phyloP scores from a whole-genome alignment of 116 monocot species.

The Posidonia oceanica region DNA sequence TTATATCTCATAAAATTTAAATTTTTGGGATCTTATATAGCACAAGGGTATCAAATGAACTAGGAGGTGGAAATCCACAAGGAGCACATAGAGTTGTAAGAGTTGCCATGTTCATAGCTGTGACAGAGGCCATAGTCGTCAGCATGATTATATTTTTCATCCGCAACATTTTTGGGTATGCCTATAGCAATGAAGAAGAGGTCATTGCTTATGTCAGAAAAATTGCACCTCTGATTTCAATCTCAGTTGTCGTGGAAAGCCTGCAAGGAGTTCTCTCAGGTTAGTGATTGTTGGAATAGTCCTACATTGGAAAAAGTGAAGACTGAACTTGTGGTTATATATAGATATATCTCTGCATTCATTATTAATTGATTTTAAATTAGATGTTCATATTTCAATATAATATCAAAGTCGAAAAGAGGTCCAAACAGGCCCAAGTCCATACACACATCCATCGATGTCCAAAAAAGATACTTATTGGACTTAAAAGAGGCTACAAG shows the following conservation, averaged over 20 bases:
- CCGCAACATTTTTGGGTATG: conserved; percentile 30
- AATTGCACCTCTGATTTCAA: conserved; percentile 38
- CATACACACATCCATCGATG: no score
- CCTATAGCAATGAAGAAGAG: conserved; percentile 49
- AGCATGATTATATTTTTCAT: conserved; percentile 22
- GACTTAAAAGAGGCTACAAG: no score
- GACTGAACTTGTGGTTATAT: no score
- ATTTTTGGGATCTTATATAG: neutral
- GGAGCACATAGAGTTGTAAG: conserved; percentile 26
- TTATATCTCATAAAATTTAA: no score
- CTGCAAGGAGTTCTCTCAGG: conserved; percentile 56
- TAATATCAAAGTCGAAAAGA: no score
- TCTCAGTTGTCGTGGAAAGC: conserved; percentile 30
- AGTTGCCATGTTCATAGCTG: conserved; percentile 21
- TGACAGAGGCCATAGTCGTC: conserved; percentile 16
- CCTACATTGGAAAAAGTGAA: no score
- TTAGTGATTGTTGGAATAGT: neutral
- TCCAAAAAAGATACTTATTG: no score
- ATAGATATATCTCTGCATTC: no score
- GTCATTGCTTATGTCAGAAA: conserved; percentile 30
- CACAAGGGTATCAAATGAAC: conserved; percentile 60
- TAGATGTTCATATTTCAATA: no score
- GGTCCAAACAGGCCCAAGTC: no score
- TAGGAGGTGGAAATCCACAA: conserved; percentile 54
- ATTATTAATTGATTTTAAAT: no score